A percentile compares a stretch with the other conserved stretches of the same genome.
Evolutionary conservation across 2,329 filamentous ascomycete genomes (phyloP).

Genomic region (Botrytis cinerea): DNA sequence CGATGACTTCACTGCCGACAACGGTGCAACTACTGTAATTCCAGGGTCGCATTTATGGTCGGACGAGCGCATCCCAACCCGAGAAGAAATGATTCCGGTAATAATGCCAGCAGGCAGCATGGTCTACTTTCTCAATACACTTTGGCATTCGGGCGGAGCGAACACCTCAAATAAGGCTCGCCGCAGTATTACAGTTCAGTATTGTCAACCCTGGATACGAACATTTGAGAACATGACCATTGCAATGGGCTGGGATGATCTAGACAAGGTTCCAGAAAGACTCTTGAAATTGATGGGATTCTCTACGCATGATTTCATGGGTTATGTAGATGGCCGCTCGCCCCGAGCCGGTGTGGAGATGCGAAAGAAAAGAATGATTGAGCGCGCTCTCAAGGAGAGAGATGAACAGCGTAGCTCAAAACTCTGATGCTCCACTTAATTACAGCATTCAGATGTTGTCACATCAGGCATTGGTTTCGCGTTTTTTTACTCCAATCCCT

Average conservation of each 20-base stretch:
- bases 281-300: conserved; percentile 38
- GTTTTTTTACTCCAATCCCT: not conserved
- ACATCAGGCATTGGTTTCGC: not conserved
- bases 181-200: conserved; percentile 38
- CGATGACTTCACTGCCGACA: conserved; percentile 39
- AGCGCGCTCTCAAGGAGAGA: conserved; percentile 32
- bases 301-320: conserved; percentile 39
- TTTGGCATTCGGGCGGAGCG: conserved; percentile 39
- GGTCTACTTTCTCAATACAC: conserved; percentile 40
- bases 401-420: conserved; percentile 13
- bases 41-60: conserved; percentile 40
- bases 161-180: conserved; percentile 33
- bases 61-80: conserved; percentile 36
- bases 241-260: conserved; percentile 42
- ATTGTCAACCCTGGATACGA: conserved; percentile 44
- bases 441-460: not conserved
- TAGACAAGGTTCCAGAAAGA: conserved; percentile 36
- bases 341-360: conserved; percentile 39
- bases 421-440: not conserved
- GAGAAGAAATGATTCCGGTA: conserved; percentile 37
- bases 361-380: conserved; percentile 39
- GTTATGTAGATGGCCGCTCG: conserved; percentile 38
- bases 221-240: conserved; percentile 45
- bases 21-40: conserved; percentile 40
- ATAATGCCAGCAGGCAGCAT: conserved; percentile 40